Conservation (phyloP, 306 rosid species). For the Rosa chinensis region DNA sequence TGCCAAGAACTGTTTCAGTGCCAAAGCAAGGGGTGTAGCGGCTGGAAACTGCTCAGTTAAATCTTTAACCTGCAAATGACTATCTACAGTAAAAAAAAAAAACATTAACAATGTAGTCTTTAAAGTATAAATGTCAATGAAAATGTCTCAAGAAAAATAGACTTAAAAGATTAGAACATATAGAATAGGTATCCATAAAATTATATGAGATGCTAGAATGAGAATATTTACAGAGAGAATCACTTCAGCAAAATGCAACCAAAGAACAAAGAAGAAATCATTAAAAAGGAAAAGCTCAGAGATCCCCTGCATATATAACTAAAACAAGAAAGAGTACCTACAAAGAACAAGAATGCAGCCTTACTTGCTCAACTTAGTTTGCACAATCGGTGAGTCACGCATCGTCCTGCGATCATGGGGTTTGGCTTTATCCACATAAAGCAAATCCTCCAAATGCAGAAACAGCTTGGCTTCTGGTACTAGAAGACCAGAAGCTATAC, state of each 20-base stretch:
- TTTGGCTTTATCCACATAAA: slow-evolving; percentile 22
- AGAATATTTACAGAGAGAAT: no score
- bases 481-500: slow-evolving; percentile 15
- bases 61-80: slow-evolving; percentile 63
- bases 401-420: slow-evolving; percentile 46
- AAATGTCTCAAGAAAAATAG: not conserved
- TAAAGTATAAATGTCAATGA: not conserved
- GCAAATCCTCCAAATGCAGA: slow-evolving; percentile 9
- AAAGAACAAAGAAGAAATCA: slow-evolving; percentile 6
- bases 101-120: not conserved
- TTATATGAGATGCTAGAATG: no score
- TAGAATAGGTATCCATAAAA: no score
- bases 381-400: slow-evolving; percentile 45
- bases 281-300: slow-evolving; percentile 9
- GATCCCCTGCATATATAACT: not conserved
- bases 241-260: no score
- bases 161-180: not conserved
- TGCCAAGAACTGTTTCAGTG: slow-evolving; percentile 84
- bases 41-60: slow-evolving; percentile 95
- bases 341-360: slow-evolving; percentile 22
- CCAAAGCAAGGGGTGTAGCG: slow-evolving; percentile 87
- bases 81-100: not conserved
- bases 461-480: slow-evolving; percentile 29
- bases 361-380: slow-evolving; percentile 45
- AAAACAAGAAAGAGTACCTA: not conserved